Conservation (phyloP, 805 yeast genomes). For the Sugiyamaella qingdaonensis region DNA sequence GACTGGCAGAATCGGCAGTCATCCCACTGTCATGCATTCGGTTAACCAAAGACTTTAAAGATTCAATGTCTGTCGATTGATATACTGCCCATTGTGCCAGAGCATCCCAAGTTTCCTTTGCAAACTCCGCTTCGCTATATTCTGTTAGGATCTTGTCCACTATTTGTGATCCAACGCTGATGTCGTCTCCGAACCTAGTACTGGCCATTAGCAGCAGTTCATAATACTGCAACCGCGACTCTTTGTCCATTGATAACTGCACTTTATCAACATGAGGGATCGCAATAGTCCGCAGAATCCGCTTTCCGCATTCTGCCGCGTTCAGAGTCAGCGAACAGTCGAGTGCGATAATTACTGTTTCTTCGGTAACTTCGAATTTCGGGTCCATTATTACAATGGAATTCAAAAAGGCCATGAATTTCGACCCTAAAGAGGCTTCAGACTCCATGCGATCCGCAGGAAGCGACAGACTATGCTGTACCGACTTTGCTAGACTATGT, state of each 20-base stretch:
- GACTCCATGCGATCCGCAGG: not conserved
- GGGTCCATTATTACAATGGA: slow-evolving; percentile 3
- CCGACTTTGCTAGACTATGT: not conserved
- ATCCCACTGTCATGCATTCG: slow-evolving; percentile 20
- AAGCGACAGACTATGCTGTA: not conserved
- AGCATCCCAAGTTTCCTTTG: slow-evolving; percentile 35
- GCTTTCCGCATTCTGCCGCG: slow-evolving; percentile 8
- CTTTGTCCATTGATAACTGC: slow-evolving; percentile 2
- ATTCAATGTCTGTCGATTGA: slow-evolving; percentile 14
- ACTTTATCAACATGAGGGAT: slow-evolving; percentile 12
- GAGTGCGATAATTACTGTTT: slow-evolving; percentile 15
- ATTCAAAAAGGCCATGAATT: slow-evolving; percentile 4
- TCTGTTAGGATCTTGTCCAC: slow-evolving; percentile 6
- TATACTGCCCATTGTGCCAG: slow-evolving; percentile 34
- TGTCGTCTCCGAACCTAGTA: slow-evolving; percentile 25
- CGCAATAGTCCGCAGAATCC: slow-evolving; percentile 14
- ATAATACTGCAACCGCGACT: slow-evolving; percentile 21
- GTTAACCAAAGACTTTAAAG: slow-evolving; percentile 14
- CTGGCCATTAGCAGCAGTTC: slow-evolving; percentile 29
- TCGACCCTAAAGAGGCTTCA: not conserved
- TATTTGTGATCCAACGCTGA: slow-evolving; percentile 6
- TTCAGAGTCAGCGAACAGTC: slow-evolving; percentile 16
- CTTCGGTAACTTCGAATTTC: slow-evolving; percentile 6
- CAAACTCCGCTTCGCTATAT: slow-evolving; percentile 7
- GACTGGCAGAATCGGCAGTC: slow-evolving; percentile 26